Conservation (phyloP, 192 early-diverging fungal species). For the Dispira simplex region DNA sequence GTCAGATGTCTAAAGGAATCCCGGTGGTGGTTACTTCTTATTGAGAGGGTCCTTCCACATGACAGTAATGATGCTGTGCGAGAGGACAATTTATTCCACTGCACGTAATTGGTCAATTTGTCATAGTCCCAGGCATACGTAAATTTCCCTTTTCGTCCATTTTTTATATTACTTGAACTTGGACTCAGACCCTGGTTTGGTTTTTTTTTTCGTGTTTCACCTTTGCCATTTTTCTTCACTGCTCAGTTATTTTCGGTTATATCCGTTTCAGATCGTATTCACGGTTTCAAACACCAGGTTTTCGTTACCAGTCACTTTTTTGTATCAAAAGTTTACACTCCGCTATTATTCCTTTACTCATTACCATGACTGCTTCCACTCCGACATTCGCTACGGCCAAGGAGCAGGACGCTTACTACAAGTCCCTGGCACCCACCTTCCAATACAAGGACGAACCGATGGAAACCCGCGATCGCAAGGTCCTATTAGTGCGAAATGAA, state of each 20-base stretch:
- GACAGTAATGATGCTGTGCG: no score
- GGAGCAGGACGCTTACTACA: constrained; percentile 10
- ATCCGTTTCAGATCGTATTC: background rate
- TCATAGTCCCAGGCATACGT: no score
- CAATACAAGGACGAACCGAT: constrained; percentile 60
- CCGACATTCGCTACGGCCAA: background rate
- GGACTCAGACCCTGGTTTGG: background rate
- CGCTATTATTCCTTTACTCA: background rate
- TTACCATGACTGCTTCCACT: background rate
- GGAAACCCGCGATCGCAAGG: constrained; percentile 28
- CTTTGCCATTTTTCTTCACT: background rate
- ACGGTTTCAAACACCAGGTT: background rate
- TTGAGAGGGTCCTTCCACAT: no score
- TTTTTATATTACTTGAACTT: background rate
- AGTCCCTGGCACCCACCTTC: constrained; percentile 12
- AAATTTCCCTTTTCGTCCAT: no score
- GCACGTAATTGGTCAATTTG: no score
- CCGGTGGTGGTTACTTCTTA: no score
- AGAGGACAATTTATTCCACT: no score
- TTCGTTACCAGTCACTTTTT: background rate
- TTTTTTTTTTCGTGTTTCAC: background rate
- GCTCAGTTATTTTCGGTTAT: background rate
- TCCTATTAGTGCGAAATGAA: constrained; percentile 45
- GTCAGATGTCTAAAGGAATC: no score
- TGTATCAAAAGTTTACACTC: background rate